phyloP scores from a whole-genome alignment of 768 basidiomycete genomes.

The Cantharellus anzutake region DNA sequence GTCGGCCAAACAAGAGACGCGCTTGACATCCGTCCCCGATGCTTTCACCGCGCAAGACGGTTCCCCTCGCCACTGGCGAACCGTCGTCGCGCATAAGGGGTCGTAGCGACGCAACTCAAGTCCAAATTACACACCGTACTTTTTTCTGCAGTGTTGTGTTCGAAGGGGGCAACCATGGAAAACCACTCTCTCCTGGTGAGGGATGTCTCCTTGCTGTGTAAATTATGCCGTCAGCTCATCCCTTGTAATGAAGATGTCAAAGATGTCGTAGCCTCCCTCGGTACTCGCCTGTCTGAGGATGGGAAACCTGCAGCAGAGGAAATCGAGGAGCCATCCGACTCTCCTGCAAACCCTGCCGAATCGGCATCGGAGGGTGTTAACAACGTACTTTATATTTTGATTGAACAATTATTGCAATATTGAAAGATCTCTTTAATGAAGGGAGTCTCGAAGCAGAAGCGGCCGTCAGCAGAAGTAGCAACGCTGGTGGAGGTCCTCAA shows the following conservation, averaged over 20 bases:
- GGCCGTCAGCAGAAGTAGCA: constrained; percentile 42
- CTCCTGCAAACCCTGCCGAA: background rate
- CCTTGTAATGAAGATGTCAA: constrained; percentile 38
- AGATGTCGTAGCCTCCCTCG: constrained; percentile 59
- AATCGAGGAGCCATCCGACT: background rate
- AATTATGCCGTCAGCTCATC: constrained; percentile 10
- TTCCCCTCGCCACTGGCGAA: background rate
- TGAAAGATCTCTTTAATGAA: background rate
- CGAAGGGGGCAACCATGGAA: constrained; percentile 58
- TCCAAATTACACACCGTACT: constrained; percentile 44
- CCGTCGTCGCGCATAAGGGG: background rate
- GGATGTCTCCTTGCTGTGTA: background rate
- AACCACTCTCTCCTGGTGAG: constrained; percentile 44
- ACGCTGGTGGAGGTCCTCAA: constrained; percentile 57
- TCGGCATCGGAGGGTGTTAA: constrained; percentile 5
- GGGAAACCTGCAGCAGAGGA: background rate
- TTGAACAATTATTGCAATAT: background rate
- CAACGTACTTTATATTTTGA: background rate
- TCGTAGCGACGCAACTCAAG: background rate
- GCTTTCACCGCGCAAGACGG: background rate
- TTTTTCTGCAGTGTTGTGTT: constrained; percentile 85
- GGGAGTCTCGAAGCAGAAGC: constrained; percentile 16
- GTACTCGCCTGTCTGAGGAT: constrained; percentile 31
- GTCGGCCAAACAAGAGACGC: too few relatives aligned
- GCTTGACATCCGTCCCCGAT: background rate